Evolutionary conservation across 495 filamentous ascomycete genomes (phyloP), one percentile per base, ranked within the genome.

Genomic region (Thermochaetoides thermophila): DNA sequence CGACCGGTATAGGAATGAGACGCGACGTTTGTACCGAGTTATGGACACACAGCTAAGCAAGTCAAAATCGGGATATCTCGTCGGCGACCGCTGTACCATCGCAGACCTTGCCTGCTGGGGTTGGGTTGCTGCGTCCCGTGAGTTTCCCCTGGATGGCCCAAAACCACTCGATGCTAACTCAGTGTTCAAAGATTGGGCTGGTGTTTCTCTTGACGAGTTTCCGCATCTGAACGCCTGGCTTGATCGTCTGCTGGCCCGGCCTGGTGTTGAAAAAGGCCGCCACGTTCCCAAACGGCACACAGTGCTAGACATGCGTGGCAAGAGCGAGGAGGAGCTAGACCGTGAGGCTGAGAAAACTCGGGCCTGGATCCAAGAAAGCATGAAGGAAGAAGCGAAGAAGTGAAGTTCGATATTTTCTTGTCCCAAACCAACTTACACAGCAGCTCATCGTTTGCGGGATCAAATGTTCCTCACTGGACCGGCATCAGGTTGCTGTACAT

Each of bases 81-180:
- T 87, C 7, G 86, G 85, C 1, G 71, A 84, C 42, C 74, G 74
- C 38, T 67, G 73, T 42, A 84, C 83, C 12, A 83, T 89, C 37
- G 86, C 85, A 0, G 85, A 95, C 52, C 76, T 93, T 30, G 63
- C 83, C 27, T 71, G 71, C 46, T 87, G 73, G 71, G 78, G 81
- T 7, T 92, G 83, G 81, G 60, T 83, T 5, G 56, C 65, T 12
- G 37, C 57, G 22, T 49, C 53, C 6, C 42, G 59, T 61, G 46
- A 33, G 57, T 54, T 7, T 5, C 19, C n/a, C n/a, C n/a, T n/a
- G n/a, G n/a, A n/a, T n/a, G n/a, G n/a, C n/a, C n/a, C n/a, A n/a
- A n/a, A n/a, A 35, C 11, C 5, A 19, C n/a, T 12, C 9, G 13
- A n/a, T 22, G 12, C 5, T 28, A 16, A 29, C 31, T 4, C 13